A percentile compares a stretch with the other conserved stretches of the same genome.
These are phyloP conservation scores for Erysimum cheiranthoides DNA, from an alignment of 345 rosid genomes.

Conservation along the genomic window DNA sequence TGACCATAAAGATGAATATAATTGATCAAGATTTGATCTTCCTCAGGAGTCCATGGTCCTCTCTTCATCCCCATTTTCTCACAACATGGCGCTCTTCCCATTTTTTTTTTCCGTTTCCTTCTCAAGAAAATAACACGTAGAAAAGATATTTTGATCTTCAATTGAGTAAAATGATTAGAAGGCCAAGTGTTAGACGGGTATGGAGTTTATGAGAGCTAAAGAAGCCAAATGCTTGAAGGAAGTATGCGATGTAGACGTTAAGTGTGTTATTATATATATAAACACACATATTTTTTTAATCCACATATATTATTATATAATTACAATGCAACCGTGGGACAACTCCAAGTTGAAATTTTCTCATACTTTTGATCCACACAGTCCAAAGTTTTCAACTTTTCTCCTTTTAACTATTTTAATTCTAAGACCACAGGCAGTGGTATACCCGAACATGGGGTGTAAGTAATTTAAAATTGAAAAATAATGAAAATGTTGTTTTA, in stretches of 20 bases:
- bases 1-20: slow-evolving; percentile 66
- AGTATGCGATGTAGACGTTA: slow-evolving; percentile 34
- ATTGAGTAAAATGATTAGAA: slow-evolving; percentile 27
- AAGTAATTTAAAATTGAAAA: no score
- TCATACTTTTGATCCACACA: slow-evolving; percentile 27
- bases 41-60: slow-evolving; percentile 82
- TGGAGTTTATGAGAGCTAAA: slow-evolving; percentile 33
- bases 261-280: slow-evolving; percentile 21
- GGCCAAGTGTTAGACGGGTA: slow-evolving; percentile 27
- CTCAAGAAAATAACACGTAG: slow-evolving; percentile 24
- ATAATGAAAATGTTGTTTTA: no score
- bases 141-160: not conserved
- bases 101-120: slow-evolving; percentile 18
- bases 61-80: slow-evolving; percentile 79
- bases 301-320: not conserved
- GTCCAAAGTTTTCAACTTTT: slow-evolving; percentile 28
- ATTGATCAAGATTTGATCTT: slow-evolving; percentile 60
- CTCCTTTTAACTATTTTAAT: not conserved
- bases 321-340: slow-evolving; percentile 43
- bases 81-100: slow-evolving; percentile 88
- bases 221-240: slow-evolving; percentile 38
- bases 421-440: no score
- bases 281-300: not conserved
- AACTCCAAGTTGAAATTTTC: slow-evolving; percentile 38
- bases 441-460: no score